Base-by-base conservation (phyloP, 2,329 filamentous ascomycete genomes). In the Emericellopsis atlantica region DNA sequence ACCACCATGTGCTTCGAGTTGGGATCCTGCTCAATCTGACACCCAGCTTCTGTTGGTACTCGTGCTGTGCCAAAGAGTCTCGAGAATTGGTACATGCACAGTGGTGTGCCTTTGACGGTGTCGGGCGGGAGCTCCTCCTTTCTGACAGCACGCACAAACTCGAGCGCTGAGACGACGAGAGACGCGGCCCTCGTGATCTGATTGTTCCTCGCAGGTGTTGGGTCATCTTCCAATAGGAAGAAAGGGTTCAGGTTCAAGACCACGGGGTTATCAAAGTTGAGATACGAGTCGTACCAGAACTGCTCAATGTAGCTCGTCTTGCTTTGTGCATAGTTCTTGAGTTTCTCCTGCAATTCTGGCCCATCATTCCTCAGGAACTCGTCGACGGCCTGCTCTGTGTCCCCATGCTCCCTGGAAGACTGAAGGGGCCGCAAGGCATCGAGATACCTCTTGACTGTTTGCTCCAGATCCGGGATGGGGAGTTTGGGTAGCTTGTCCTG, bases 21-120 rank as follows among this genome's bases (percentile, higher is more conserved):
- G 1, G 88, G 84, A 53, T 96, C 89, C 57, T 96, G 89, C 47
- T 89, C 88, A 53, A 98, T 96, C 51, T 95, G 84, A 57, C 92
- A 98, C 5, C 92, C 92, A 55, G 92, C 81, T 24, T 94, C 86
- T 1, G 90, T 96, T 0, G 92, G 92, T 8, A 98, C 85, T 49
- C 92, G 79, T 36, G 92, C 89, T 1, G 92, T 96, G 40, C 92
- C 92, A 53, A 98, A 98, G 23, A 98, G 69, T 15, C 90, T 77
- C 0, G 90, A 94, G 64, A 94, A 96, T 59, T 98, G 92, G 59
- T 95, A 95, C 92, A 98, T 98, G 70, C 87, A 92, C 15, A 98
- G 70, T 0, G 92, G 88, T 18, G 79, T 81, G 16, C 86, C 87
- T 51, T 81, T 83, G 46, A 95, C 63, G 2, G 73, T 88, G 60